Conservation (phyloP, 306 rosid species). For the Malus orientalis region DNA sequence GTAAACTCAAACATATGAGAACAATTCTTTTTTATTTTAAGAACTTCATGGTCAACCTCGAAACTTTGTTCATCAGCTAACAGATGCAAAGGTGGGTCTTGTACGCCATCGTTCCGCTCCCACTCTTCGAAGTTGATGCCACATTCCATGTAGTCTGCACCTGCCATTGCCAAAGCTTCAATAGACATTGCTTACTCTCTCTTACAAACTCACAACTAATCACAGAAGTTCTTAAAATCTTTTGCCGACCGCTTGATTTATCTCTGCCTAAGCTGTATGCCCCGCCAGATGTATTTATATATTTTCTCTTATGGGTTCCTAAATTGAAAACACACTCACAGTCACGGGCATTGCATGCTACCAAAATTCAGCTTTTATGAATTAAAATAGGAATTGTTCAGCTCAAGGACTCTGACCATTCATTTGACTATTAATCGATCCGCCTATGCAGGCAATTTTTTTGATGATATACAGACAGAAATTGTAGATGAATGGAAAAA, state of each 20-base stretch:
- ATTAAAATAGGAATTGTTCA: not conserved
- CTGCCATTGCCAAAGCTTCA: constrained; percentile 22
- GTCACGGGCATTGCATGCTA: not conserved
- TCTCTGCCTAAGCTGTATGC: not conserved
- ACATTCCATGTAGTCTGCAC: constrained; percentile 2
- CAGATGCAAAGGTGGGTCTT: not conserved
- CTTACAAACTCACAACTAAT: not conserved
- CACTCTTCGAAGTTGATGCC: not conserved
- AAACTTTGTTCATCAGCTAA: too few relatives aligned
- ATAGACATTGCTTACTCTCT: not conserved
- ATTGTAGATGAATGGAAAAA: too few relatives aligned
- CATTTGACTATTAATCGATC: not conserved
- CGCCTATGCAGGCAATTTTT: too few relatives aligned
- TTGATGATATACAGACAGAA: too few relatives aligned
- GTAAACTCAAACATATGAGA: not conserved
- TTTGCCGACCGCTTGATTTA: not conserved
- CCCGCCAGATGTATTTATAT: not conserved
- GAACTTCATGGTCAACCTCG: too few relatives aligned
- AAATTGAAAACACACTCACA: not conserved
- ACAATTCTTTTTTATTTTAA: not conserved
- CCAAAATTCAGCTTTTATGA: not conserved
- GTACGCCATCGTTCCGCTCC: not conserved
- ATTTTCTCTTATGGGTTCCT: not conserved
- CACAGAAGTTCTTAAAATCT: not conserved
- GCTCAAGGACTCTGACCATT: not conserved